Evolutionary conservation across 164 flowering plant species (phyloP).

Genomic region (Piper betle): DNA sequence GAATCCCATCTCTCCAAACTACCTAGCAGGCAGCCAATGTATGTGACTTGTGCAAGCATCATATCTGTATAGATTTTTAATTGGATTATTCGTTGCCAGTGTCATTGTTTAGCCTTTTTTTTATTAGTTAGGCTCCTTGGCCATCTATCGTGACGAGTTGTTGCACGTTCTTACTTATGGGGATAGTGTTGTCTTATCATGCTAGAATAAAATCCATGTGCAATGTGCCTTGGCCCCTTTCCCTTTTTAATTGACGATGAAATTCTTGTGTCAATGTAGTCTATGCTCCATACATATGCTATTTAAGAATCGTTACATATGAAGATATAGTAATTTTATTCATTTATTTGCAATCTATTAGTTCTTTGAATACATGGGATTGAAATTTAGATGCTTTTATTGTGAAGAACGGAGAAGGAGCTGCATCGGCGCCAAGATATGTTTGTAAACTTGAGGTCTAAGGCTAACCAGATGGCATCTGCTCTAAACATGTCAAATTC

Average conservation of each 20-base stretch:
- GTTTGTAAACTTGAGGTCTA: slow-evolving; percentile 61
- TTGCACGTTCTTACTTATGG: too few relatives aligned
- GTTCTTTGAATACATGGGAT: neutral
- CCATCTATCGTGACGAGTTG: too few relatives aligned
- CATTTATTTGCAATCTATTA: neutral
- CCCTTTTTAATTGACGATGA: neutral
- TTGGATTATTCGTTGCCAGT: neutral
- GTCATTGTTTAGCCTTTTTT: neutral
- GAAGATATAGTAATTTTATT: neutral
- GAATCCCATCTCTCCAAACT: slow-evolving; percentile 59
- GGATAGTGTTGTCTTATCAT: neutral
- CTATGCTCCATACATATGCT: too few relatives aligned
- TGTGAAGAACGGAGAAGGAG: slow-evolving; percentile 75
- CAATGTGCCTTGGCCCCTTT: too few relatives aligned
- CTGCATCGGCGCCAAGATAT: slow-evolving; percentile 76
- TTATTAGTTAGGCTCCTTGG: too few relatives aligned
- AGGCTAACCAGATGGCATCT: slow-evolving; percentile 74
- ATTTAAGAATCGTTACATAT: too few relatives aligned
- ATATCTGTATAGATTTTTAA: too few relatives aligned
- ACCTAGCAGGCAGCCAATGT: slow-evolving; percentile 69
- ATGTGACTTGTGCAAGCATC: slow-evolving; percentile 31
- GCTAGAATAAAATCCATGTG: neutral
- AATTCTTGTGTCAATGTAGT: neutral
- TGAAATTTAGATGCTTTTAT: neutral
- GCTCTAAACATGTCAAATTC: slow-evolving; percentile 68